Base-by-base conservation (phyloP, 2,329 filamentous ascomycete species). In the Pseudogymnoascus sp. region DNA sequence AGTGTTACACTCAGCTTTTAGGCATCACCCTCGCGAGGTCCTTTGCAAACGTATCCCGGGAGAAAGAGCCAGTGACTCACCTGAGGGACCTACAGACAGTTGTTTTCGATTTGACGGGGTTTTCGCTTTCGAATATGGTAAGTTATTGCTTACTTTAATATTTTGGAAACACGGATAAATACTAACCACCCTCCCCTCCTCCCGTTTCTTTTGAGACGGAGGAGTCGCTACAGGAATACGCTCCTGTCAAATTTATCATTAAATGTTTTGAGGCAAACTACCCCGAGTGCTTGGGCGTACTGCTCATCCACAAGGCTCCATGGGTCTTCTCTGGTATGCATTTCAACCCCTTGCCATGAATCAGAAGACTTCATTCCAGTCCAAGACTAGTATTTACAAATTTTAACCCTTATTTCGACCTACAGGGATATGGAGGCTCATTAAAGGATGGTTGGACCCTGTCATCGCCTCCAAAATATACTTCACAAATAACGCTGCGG, bases 221-320 rank as follows among this genome's bases (percentile, higher is more conserved):
- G 81, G 81, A 23, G 40, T 13, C 9, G 40, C 9, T 44, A 23
- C 10, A 44, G 40, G 88, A 91, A 74, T 91, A 90, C 72, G 81
- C 85, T 0, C 87, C 88, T 0, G 86, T 91, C 61, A 91, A 89
- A 68, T 91, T 90, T 76, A 88, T 91, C 78, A 89, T 91, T 75
- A 88, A 90, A 68, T 88, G 87, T 70, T 89, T 91, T 69, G 88
- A 91, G 76, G 88, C 88, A 59, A 89, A 90, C 70, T 91, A 91
- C 69, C 88, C 88, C 1, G 88, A 91, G 72, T 88, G 85, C 0
- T 78, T 91, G 1, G 88, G 87, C 38, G 77, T 82, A 1, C 86
- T 91, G 3, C 82, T 90, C 44, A 86, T 91, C 53, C 89, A 91
- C 77, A 90, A 90, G 72, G 83, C 88, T 0, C 88, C 88, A 2